A percentile compares a stretch with the other conserved stretches of the same genome.
These are phyloP conservation scores for Dendrostoma leiphaemia DNA, from an alignment of 2,329 filamentous ascomycete species.

Conservation along the genomic window DNA sequence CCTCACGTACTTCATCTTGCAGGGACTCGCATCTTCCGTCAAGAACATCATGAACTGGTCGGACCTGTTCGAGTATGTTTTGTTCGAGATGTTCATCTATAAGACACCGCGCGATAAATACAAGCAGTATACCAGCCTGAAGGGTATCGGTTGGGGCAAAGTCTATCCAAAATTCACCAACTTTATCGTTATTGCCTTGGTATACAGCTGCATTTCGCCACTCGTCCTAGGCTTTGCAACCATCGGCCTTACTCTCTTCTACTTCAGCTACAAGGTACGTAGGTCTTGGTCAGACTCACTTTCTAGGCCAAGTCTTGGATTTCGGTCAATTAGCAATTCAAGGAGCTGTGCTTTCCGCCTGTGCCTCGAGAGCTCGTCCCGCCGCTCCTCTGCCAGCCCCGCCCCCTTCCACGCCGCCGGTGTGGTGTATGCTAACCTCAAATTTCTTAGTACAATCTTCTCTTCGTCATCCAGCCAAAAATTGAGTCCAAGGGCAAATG, in stretches of 20 bases:
- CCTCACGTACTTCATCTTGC: conserved; percentile 38
- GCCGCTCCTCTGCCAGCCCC: too few species aligned
- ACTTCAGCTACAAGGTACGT: conserved; percentile 67
- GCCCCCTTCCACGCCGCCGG: too few species aligned
- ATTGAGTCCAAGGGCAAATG: conserved; percentile 85
- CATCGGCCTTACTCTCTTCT: conserved; percentile 74
- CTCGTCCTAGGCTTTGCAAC: conserved; percentile 79
- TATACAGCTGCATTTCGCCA: conserved; percentile 81
- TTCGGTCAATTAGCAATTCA: too few species aligned
- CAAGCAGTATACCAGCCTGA: conserved; percentile 66
- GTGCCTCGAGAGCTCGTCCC: not conserved
- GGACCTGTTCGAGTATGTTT: conserved; percentile 40
- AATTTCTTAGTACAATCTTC: conserved; percentile 64
- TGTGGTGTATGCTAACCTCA: not conserved
- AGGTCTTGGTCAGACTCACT: not conserved
- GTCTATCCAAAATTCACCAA: conserved; percentile 74
- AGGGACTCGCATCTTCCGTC: conserved; percentile 42
- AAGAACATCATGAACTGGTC: conserved; percentile 71
- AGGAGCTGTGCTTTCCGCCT: too few species aligned
- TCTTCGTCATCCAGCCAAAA: conserved; percentile 75
- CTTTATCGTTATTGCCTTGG: conserved; percentile 70
- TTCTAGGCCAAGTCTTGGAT: too few species aligned
- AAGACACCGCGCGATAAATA: conserved; percentile 77
- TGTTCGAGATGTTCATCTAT: conserved; percentile 70
- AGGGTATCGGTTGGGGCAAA: conserved; percentile 73